Evolutionary conservation across 805 yeast species (phyloP).

Genomic region (Kodamaea hsintzibuensis): DNA sequence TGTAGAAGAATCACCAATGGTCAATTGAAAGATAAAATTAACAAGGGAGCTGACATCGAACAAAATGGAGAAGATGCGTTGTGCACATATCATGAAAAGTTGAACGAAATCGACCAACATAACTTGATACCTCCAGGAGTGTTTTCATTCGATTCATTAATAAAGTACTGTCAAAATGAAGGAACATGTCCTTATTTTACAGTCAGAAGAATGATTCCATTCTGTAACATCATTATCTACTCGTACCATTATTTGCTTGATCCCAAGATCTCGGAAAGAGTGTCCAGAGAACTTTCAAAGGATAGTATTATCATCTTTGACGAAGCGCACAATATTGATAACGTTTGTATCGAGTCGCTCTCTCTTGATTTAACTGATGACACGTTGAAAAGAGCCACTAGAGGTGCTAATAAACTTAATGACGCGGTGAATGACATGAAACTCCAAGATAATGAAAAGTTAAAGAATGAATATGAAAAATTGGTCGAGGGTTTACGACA

Average conservation of each 20-base stretch:
- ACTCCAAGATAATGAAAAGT: conserved; percentile 73
- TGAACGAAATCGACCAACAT: conserved; percentile 83
- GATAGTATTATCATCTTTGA: conserved; percentile 95
- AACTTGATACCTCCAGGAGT: conserved; percentile 91
- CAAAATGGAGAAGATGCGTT: conserved; percentile 47
- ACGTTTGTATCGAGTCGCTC: conserved; percentile 95
- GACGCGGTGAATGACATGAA: conserved; percentile 84
- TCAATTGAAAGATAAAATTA: conserved; percentile 66
- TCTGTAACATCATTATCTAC: conserved; percentile 91
- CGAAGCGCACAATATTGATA: conserved; percentile 98
- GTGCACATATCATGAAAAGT: conserved; percentile 89
- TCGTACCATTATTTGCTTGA: conserved; percentile 95
- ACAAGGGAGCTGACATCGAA: conserved; percentile 48
- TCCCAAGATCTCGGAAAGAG: conserved; percentile 96
- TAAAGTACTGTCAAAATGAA: conserved; percentile 71
- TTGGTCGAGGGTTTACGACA: conserved; percentile 87
- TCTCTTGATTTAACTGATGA: conserved; percentile 93
- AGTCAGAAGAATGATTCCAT: conserved; percentile 95
- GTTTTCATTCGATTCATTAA: conserved; percentile 84
- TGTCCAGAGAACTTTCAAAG: conserved; percentile 85
- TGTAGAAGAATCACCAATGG: conserved; percentile 96
- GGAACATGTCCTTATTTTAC: conserved; percentile 96
- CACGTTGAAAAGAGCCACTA: conserved; percentile 77
- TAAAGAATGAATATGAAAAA: conserved; percentile 88
- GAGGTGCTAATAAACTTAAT: conserved; percentile 81